Base-by-base conservation (phyloP, 148 eudicot genomes). In the Arctostaphylos glauca region DNA sequence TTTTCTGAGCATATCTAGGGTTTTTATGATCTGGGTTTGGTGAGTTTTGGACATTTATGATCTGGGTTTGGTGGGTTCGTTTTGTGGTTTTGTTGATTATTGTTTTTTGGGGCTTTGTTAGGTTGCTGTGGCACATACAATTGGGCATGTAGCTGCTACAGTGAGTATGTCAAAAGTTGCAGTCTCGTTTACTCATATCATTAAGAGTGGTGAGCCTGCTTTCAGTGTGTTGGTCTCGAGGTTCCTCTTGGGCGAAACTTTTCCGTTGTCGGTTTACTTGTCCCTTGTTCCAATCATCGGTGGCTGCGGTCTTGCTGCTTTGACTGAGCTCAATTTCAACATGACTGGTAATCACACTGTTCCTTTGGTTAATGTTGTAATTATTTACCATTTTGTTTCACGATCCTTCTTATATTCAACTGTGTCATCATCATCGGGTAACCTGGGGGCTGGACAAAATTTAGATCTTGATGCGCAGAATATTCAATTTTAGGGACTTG, bases 81-180 rank as follows among this genome's bases (percentile, higher is more conserved):
- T 6, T 77, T n/a, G 56, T 15, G 6, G 19, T 79, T 14, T 67
- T 8, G 46, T 19, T 50, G 13, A 15, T 60, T 7, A 9, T 47
- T 64, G 48, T 62, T 5, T 75, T 46, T 31, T 46, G 53, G 80
- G 10, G 8, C 79, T 9, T 83, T 78, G 54, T 79, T 76, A 95
- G 98, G 98, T 95, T 87, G 98, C 98, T 67, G 90, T 95, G 86
- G 98, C 98, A 23, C 98, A 95, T 84, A 90, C 98, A 80, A 95
- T 95, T 85, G 98, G 98, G 74, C 98, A 95, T 83, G 98, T 95
- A 43, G 98, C 98, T 2, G 98, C 98, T 67, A 95, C 98, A 10
- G 98, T 95, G 75, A 95, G 98, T 86, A 95, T 95, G 98, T 94
- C 98, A 9, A 95, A 96, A 91, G 98, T 96, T 74, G 98, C 98